Conservation (phyloP, 176 grass and related monocot genomes). For the Bromus sterilis region DNA sequence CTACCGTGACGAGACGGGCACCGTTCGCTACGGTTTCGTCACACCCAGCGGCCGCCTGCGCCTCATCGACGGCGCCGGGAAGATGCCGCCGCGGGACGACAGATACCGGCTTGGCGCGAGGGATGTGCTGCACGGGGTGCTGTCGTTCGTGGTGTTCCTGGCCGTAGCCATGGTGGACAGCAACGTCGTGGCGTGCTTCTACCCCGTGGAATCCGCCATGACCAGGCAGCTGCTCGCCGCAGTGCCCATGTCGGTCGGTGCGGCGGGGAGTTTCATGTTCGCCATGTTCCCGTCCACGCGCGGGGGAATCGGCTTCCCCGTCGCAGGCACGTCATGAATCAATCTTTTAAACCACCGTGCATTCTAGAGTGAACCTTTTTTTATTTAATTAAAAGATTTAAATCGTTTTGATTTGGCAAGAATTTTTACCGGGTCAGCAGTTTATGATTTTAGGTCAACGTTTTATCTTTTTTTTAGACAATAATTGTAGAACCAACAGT, state of each 20-base stretch:
- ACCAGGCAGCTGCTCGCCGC: conserved; percentile 30
- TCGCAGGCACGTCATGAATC: not conserved
- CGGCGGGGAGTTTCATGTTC: conserved; percentile 42
- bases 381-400: too few species aligned
- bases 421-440: too few species aligned
- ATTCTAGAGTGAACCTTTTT: too few species aligned
- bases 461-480: too few species aligned
- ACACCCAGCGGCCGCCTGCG: conserved; percentile 30
- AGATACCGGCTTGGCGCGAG: conserved; percentile 17
- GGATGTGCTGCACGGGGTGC: conserved; percentile 42
- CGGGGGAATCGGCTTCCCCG: conserved; percentile 48
- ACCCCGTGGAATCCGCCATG: conserved; percentile 22
- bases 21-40: conserved; percentile 43
- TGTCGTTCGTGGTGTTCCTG: conserved; percentile 50
- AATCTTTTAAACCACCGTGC: not conserved
- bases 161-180: conserved; percentile 47
- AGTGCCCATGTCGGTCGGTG: conserved; percentile 35
- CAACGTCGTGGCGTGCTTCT: conserved; percentile 63
- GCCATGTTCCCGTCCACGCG: conserved; percentile 52
- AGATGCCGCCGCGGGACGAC: not conserved
- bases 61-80: conserved; percentile 5
- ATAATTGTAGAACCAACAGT: too few species aligned
- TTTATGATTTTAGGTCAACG: too few species aligned
- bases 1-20: conserved; percentile 46
- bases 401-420: too few species aligned